Percentiles rank a stretch among this genome's conserved stretches.
These are phyloP conservation scores for Diplocarpon mali DNA, from an alignment of 2,329 filamentous ascomycete species.

Conservation along the genomic window DNA sequence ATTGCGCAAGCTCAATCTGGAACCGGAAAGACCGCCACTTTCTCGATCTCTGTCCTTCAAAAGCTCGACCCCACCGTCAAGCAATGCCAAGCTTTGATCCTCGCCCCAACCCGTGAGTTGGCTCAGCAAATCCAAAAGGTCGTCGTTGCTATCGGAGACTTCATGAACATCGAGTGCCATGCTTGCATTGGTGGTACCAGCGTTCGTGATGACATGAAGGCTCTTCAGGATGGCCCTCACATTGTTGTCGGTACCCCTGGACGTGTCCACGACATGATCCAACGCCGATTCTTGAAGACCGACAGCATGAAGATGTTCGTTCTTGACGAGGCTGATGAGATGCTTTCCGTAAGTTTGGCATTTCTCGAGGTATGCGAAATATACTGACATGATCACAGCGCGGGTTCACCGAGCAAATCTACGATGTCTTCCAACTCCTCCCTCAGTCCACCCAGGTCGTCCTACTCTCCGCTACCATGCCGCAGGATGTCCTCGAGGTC, in stretches of 20 bases:
- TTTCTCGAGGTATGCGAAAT: background rate
- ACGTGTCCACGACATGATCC: slow-evolving; percentile 99
- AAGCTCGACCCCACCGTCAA: slow-evolving; percentile 94
- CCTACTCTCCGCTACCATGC: slow-evolving; percentile 95
- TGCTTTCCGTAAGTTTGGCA: slow-evolving; percentile 69
- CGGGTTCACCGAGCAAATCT: slow-evolving; percentile 99
- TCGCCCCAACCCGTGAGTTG: slow-evolving; percentile 95
- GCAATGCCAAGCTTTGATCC: slow-evolving; percentile 95
- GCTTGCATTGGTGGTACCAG: slow-evolving; percentile 98
- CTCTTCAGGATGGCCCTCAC: slow-evolving; percentile 89
- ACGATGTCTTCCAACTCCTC: slow-evolving; percentile 99
- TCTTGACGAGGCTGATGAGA: slow-evolving; percentile 98
- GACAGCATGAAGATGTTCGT: slow-evolving; percentile 99
- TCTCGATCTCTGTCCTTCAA: slow-evolving; percentile 98
- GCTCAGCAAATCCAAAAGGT: slow-evolving; percentile 99
- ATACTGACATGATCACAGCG: slow-evolving; percentile 45
- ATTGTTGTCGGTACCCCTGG: slow-evolving; percentile 96
- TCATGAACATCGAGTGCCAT: slow-evolving; percentile 99
- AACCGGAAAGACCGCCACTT: slow-evolving; percentile 99
- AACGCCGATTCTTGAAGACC: slow-evolving; percentile 92
- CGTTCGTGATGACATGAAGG: slow-evolving; percentile 97
- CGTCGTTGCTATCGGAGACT: slow-evolving; percentile 95
- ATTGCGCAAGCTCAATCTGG: slow-evolving; percentile 99
- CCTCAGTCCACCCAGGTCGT: slow-evolving; percentile 98
- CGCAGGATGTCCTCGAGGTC: slow-evolving; percentile 97